These are phyloP conservation scores for Hamigera avellanea DNA, from an alignment of 495 filamentous ascomycete genomes.

Conservation along the genomic window DNA sequence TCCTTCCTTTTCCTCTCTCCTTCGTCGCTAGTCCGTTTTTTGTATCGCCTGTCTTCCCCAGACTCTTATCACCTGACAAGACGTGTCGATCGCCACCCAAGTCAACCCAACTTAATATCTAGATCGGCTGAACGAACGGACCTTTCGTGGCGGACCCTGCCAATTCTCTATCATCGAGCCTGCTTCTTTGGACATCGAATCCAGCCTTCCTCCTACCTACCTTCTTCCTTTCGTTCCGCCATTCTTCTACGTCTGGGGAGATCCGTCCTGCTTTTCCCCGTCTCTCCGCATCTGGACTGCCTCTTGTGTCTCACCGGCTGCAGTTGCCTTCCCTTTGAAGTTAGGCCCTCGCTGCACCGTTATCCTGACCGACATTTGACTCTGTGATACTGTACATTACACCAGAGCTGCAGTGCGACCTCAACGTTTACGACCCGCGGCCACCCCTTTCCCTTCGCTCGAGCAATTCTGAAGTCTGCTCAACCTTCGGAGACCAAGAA, in stretches of 20 bases:
- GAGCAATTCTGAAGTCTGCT: conserved; percentile 6
- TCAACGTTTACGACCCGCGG: conserved; percentile 11
- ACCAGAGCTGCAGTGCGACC: conserved; percentile 27
- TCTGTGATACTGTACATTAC: conserved; percentile 28
- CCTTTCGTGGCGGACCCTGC: too few species aligned
- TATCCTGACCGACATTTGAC: conserved; percentile 34
- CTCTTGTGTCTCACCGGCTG: conserved; percentile 12
- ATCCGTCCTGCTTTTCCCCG: conserved; percentile 7
- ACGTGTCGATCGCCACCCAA: too few species aligned
- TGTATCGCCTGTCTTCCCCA: conserved; percentile 2
- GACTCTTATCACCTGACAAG: background rate
- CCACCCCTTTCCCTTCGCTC: conserved; percentile 8
- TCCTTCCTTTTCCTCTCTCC: too few species aligned
- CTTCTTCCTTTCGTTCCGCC: too few species aligned
- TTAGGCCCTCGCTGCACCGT: background rate
- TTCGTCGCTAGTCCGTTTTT: conserved; percentile 1
- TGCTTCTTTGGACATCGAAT: too few species aligned
- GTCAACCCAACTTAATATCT: too few species aligned
- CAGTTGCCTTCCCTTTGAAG: conserved; percentile 7
- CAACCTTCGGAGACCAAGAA: background rate
- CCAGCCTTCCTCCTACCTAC: too few species aligned
- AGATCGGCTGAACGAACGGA: too few species aligned
- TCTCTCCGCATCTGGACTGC: conserved; percentile 6
- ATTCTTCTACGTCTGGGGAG: conserved; percentile 5
- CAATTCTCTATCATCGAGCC: too few species aligned